Conservation (phyloP, 2,329 filamentous ascomycete species). For the Chalaropsis ovoidea region DNA sequence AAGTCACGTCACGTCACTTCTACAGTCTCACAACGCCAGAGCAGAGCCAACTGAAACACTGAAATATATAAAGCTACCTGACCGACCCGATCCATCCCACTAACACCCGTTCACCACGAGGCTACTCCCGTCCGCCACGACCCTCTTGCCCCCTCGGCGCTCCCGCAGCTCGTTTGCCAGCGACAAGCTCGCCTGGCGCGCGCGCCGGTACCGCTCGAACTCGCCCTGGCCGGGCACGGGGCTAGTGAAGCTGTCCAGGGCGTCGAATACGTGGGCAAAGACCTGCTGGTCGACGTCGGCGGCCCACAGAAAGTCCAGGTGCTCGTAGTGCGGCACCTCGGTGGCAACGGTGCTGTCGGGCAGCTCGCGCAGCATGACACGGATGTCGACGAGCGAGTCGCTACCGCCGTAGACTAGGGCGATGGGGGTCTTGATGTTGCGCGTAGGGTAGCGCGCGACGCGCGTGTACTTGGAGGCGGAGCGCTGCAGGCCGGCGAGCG, state of each 20-base stretch:
- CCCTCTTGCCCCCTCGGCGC: background rate
- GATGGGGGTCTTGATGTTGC: constrained; percentile 92
- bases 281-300: constrained; percentile 72
- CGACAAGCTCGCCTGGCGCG: constrained; percentile 41
- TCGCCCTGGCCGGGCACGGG: constrained; percentile 48
- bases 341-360: constrained; percentile 75
- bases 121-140: background rate
- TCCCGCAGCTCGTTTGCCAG: constrained; percentile 19
- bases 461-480: constrained; percentile 80
- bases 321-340: constrained; percentile 86
- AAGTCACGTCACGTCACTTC: background rate
- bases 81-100: too few species aligned
- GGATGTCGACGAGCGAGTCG: constrained; percentile 89
- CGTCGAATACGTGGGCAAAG: constrained; percentile 84
- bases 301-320: constrained; percentile 94
- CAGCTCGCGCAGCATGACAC: constrained; percentile 80
- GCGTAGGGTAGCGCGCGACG: constrained; percentile 88
- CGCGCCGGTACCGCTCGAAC: constrained; percentile 47
- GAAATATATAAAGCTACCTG: too few species aligned
- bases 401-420: constrained; percentile 88
- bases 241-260: constrained; percentile 60
- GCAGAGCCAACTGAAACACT: too few species aligned
- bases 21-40: too few species aligned
- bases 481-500: constrained; percentile 39
- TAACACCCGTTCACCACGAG: background rate